A percentile compares a stretch with the other conserved stretches of the same genome.
Evolutionary conservation across 2,329 filamentous ascomycete species (phyloP).

Genomic region (Colletotrichum truncatum): DNA sequence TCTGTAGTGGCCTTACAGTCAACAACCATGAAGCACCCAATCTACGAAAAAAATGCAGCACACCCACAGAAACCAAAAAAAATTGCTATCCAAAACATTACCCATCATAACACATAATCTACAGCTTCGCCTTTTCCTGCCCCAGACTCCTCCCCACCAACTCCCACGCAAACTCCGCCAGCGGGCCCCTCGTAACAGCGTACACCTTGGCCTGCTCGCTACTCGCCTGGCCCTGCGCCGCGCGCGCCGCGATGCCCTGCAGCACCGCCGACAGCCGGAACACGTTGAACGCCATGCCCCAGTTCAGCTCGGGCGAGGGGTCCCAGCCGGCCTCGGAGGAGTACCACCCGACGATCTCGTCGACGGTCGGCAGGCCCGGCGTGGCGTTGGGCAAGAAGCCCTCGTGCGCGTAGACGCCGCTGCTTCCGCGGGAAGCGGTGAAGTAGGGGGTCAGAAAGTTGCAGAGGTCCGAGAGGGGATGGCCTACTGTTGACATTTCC

Average conservation of each 20-base stretch:
- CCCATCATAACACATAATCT: neutral
- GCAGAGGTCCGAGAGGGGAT: conserved; percentile 89
- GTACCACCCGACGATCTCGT: conserved; percentile 53
- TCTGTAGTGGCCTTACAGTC: no score
- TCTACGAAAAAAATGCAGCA: neutral
- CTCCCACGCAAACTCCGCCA: conserved; percentile 83
- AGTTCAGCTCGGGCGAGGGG: conserved; percentile 66
- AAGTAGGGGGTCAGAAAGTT: conserved; percentile 70
- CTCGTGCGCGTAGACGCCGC: conserved; percentile 41
- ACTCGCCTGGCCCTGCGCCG: conserved; percentile 87
- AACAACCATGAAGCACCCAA: no score
- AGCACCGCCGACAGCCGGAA: conserved; percentile 70
- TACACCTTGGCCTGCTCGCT: conserved; percentile 83
- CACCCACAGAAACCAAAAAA: neutral
- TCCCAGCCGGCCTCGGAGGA: conserved; percentile 72
- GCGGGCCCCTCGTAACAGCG: conserved; percentile 72
- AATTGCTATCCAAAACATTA: neutral
- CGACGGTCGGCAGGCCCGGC: conserved; percentile 66
- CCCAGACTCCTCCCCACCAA: conserved; percentile 60
- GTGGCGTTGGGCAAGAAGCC: conserved; percentile 71
- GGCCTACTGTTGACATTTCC: conserved; percentile 99
- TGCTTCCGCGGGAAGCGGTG: conserved; percentile 41
- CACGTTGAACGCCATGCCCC: conserved; percentile 70
- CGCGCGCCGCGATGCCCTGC: conserved; percentile 92
- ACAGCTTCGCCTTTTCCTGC: conserved; percentile 39